A percentile compares a stretch with the other conserved stretches of the same genome.
Evolutionary conservation across 306 rosid species (phyloP).

Genomic region (Mimosa pudica): DNA sequence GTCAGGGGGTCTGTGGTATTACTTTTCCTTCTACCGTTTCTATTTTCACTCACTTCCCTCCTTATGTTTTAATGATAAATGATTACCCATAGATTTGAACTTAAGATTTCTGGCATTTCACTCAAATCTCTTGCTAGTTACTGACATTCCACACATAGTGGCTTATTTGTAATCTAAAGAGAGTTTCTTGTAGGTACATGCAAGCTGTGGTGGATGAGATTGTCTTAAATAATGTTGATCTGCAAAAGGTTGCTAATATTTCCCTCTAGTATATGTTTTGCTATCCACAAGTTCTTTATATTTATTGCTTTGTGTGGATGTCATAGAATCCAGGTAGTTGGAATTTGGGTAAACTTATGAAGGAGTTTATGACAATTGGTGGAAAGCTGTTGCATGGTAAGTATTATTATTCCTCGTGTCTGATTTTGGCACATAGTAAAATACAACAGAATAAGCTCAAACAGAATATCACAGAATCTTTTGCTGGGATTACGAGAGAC

Average conservation of each 20-base stretch:
- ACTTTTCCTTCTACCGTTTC: conserved; percentile 4
- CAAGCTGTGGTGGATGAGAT: conserved; percentile 98
- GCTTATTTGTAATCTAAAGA: conserved; percentile 20
- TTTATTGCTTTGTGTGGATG: conserved; percentile 39
- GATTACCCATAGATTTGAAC: neutral
- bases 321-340: conserved; percentile 84
- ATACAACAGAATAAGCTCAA: conserved; percentile 32
- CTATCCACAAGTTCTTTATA: conserved; percentile 33
- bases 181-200: conserved; percentile 71
- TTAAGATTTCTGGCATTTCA: neutral
- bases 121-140: neutral
- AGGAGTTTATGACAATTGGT: conserved; percentile 64
- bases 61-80: neutral
- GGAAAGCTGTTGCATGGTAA: conserved; percentile 84
- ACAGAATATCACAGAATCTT: conserved; percentile 62
- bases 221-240: conserved; percentile 68
- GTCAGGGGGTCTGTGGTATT: conserved; percentile 19
- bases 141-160: neutral
- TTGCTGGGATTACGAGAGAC: conserved; percentile 65
- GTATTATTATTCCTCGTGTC: conserved; percentile 32
- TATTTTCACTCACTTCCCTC: neutral
- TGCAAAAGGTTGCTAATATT: conserved; percentile 59
- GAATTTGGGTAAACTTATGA: conserved; percentile 77
- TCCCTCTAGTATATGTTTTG: conserved; percentile 22
- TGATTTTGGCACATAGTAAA: conserved; percentile 32